Conservation (phyloP, 1,139 yeast genomes). For the Saccharomyces hybrid region DNA sequence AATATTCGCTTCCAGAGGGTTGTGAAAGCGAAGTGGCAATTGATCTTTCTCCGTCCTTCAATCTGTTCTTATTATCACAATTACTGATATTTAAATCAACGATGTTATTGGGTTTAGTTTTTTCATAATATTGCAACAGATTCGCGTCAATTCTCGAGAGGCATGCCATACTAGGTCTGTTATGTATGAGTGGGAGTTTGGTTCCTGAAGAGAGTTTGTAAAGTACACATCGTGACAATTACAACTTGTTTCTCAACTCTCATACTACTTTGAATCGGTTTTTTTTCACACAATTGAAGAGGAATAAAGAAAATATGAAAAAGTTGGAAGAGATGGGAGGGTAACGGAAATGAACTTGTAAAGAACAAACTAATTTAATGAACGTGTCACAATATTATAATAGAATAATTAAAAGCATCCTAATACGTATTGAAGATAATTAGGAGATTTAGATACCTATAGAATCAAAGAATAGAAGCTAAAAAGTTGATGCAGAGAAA, state of each 20-base stretch:
- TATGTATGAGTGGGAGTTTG: neutral
- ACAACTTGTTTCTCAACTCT: neutral
- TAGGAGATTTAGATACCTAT: neutral
- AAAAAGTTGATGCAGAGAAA: neutral
- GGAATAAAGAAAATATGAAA: neutral
- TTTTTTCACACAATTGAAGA: neutral
- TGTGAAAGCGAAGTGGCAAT: neutral
- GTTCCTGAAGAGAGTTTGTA: neutral
- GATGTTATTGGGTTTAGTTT: slow-evolving; percentile 8
- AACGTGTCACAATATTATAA: neutral
- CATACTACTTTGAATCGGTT: neutral
- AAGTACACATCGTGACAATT: neutral
- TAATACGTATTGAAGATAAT: neutral
- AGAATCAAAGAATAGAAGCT: slow-evolving; percentile 1
- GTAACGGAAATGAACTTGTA: neutral
- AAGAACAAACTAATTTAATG: too few relatives aligned
- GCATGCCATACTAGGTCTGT: neutral
- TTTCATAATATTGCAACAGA: slow-evolving; percentile 13
- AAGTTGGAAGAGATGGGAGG: neutral
- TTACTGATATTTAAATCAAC: slow-evolving; percentile 12
- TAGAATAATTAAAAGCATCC: neutral
- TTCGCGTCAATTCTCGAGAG: slow-evolving; percentile 20
- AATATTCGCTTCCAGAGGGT: slow-evolving; percentile 13
- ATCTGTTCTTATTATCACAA: slow-evolving; percentile 2
- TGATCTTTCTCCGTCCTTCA: neutral